phyloP scores from a whole-genome alignment of 306 rosid species.

The Lablab purpureus region DNA sequence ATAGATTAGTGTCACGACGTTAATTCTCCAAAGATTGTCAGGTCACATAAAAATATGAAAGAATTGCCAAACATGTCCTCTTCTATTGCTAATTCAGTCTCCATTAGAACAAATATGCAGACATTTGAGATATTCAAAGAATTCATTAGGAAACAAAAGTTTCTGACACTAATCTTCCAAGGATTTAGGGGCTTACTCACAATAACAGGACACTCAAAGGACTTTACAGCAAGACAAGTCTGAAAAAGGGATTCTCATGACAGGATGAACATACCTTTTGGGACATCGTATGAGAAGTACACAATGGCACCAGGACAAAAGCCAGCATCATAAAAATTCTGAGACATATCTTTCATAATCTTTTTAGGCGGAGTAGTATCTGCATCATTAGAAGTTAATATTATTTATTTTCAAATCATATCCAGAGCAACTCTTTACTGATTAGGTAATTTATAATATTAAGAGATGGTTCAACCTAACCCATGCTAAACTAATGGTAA shows the following conservation, averaged over 20 bases:
- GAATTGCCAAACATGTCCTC: background rate
- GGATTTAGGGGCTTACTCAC: background rate
- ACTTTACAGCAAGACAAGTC: conserved; percentile 13
- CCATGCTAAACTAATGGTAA: background rate
- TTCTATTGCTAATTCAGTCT: background rate
- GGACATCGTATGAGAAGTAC: conserved; percentile 71
- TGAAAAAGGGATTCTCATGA: conserved; percentile 10
- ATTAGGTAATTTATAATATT: background rate
- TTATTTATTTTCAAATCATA: background rate
- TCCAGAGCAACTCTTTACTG: conserved; percentile 5
- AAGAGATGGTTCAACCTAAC: conserved; percentile 4
- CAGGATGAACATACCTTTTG: conserved; percentile 62
- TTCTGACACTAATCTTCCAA: background rate
- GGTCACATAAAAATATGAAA: background rate
- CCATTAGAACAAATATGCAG: conserved; percentile 9
- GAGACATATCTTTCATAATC: conserved; percentile 70
- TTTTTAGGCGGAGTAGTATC: conserved; percentile 94
- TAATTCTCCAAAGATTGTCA: background rate
- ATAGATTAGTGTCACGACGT: background rate
- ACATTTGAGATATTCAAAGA: background rate
- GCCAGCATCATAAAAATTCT: conserved; percentile 78
- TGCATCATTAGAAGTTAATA: conserved; percentile 49
- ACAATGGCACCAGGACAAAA: conserved; percentile 94
- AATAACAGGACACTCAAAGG: background rate
- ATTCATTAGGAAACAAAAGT: background rate